Base-by-base conservation (phyloP, 192 early-diverging fungal genomes). In the Cladochytrium replicatum region DNA sequence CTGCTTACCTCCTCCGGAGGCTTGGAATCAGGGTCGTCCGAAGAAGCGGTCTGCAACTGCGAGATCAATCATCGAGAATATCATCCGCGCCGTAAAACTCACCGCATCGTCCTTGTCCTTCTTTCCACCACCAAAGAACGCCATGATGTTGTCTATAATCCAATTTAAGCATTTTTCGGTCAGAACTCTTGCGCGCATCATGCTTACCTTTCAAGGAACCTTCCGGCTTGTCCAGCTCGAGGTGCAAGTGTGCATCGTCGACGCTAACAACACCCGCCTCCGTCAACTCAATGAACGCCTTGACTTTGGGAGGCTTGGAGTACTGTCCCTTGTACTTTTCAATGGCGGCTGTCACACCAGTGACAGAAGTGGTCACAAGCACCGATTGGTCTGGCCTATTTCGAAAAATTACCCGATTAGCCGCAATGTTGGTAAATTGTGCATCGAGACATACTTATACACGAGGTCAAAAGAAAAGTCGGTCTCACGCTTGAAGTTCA, bases 401-500 rank as follows among this genome's bases (percentile, higher is more conserved):
- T n/a, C n/a, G n/a, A n/a, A n/a, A n/a, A n/a, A n/a, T n/a, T n/a
- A n/a, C n/a, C n/a, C n/a, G n/a, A n/a, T n/a, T n/a, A n/a, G n/a
- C n/a, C n/a, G n/a, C n/a, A n/a, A n/a, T n/a, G n/a, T n/a, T n/a
- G n/a, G n/a, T n/a, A n/a, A n/a, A n/a, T n/a, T n/a, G n/a, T n/a
- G n/a, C n/a, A n/a, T n/a, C n/a, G n/a, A n/a, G 17, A 65, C 63
- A 2, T 61, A 48, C 45, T 55, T 76, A 39, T 83, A 85, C n/a
- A 72, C 73, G 15, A 88, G 42, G 42, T 69, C 64, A 41, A 89
- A 88, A 29, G 74, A 73, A 68, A 97, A 97, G 52, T 89, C 82
- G 15, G 81, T 71, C 0, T 57, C 53, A 22, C 92, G 80, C 46
- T 85, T 83, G 54, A 91, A 87, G 60, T 68, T 85, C 68, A 97